Percentiles rank a stretch among this genome's conserved stretches.
These are phyloP conservation scores for Paradendryphiella salina DNA, from an alignment of 2,329 filamentous ascomycete genomes.

Conservation along the genomic window DNA sequence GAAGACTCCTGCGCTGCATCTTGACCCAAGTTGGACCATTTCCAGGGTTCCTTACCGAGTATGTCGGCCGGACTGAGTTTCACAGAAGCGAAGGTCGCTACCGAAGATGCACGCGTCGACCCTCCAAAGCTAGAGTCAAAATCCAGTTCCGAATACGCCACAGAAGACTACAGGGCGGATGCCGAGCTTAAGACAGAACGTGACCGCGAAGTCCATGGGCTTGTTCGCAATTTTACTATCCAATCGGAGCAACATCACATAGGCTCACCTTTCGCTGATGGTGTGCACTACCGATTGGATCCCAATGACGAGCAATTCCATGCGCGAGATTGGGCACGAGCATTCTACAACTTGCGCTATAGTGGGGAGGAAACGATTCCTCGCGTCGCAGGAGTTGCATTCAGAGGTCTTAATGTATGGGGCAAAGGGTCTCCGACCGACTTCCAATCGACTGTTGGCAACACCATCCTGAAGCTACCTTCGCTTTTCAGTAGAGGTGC, in stretches of 20 bases:
- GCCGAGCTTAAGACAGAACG: slow-evolving; percentile 12
- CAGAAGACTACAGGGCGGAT: background rate
- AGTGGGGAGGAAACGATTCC: slow-evolving; percentile 54
- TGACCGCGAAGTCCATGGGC: slow-evolving; percentile 24
- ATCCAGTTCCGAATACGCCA: slow-evolving; percentile 15
- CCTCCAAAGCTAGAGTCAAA: slow-evolving; percentile 1
- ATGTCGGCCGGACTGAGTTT: slow-evolving; percentile 2
- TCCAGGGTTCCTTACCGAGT: background rate
- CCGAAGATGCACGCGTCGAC: background rate
- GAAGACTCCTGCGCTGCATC: too few relatives aligned
- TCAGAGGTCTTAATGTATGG: slow-evolving; percentile 65
- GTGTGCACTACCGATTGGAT: slow-evolving; percentile 47
- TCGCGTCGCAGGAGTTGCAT: slow-evolving; percentile 63
- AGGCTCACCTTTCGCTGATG: slow-evolving; percentile 39
- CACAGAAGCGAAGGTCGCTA: background rate
- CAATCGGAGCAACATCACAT: slow-evolving; percentile 42
- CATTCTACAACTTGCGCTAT: slow-evolving; percentile 51
- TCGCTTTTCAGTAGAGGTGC: slow-evolving; percentile 52
- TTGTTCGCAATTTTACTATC: slow-evolving; percentile 46
- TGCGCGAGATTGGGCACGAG: slow-evolving; percentile 50
- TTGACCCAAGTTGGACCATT: too few relatives aligned
- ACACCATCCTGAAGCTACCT: slow-evolving; percentile 62
- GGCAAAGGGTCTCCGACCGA: slow-evolving; percentile 68
- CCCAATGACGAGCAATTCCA: slow-evolving; percentile 50
- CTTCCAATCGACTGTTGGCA: slow-evolving; percentile 68